Evolutionary conservation across 2,329 filamentous ascomycete species (phyloP), one percentile per base, ranked within the genome.

Genomic region (Juglanconis oblonga): DNA sequence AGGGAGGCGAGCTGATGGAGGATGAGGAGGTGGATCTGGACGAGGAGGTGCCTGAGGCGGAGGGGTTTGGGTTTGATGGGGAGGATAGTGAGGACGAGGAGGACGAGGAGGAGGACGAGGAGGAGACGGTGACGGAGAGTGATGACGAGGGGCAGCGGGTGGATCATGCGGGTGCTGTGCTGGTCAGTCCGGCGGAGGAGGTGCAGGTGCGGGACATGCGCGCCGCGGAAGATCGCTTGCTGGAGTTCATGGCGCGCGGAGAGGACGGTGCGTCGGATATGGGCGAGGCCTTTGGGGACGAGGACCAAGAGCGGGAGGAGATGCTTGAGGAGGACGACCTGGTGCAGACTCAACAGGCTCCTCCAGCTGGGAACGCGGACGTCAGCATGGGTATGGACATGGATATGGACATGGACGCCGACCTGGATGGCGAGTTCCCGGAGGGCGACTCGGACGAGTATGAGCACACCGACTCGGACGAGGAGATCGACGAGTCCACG

Each of bases 391-490:
- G 57, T 44, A 64, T 67, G 57, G 77, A 79, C 63, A 77, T 84
- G 76, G 81, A 81, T 67, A 87, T 88, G 83, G 81, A 81, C 68
- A 87, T 88, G 83, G 86, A 83, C 54, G 85, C 81, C n/a, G 82
- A 92, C 69, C 77, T 91, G 45, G 89, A 92, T 70, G 87, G 86
- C 52, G 87, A 89, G 61, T 83, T 91, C 40, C 87, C 88, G 24
- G 87, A 89, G 62, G 86, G 81, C 9, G 83, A 85, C 67, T 78
- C 77, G 68, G 84, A 80, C 32, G 83, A 84, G 66, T 92, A 91
- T 75, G 89, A 92, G 76, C 89, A 92, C 70, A 92, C 89, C 8
- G 89, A 92, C 73, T 89, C 88, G 2, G 89, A 91, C 65, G 87
- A 80, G 8, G 86, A 87, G 55, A 66, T 86, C 55, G 76, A 76